Base-by-base conservation (phyloP, 768 basidiomycete genomes). In the Mycena olivaceomarginata region DNA sequence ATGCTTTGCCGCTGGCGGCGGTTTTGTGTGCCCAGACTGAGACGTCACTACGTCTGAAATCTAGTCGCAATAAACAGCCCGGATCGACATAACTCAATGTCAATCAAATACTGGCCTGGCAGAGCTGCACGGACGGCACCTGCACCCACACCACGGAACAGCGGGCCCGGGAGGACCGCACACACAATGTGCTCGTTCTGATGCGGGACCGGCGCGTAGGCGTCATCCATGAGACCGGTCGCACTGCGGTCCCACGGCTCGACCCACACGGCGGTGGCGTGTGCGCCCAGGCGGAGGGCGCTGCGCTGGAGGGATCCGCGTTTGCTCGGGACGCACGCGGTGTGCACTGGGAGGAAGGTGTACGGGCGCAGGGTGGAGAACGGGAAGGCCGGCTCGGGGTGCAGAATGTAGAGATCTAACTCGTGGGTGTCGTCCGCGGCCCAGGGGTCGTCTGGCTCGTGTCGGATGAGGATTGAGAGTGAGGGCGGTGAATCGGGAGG, bases 381-480 rank as follows among this genome's bases (percentile, higher is more conserved):
- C 41, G 72, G 59, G 75, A 82, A 85, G 2, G 67, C 66, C 0
- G 85, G 84, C 75, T 89, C 88, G 4, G 88, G 84, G 10, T 85
- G 79, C 25, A 94, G 82, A 7, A 83, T 84, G 86, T 91, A 92
- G n/a, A 93, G 81, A 53, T 91, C 88, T 22, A 94, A 85, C 12
- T 83, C 86, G 81, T 89, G 87, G 1, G 85, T 84, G 41, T 88
- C 86, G 0, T 40, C 22, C 0, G 88, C 82, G 13, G 89, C 83
- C 93, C 93, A 94, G 0, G 92, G 92, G 77, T 94, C 89, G 71
- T 92, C 90, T 77, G 87, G 90, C 80, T 93, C 91, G 43, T 89
- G 87, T 22, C 93, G 91, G 18, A 93, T 83, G 11, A 94, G 87
- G 66, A 94, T 87, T 0, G 90, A 89, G 20, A 93, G 78, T 0